Conservation (phyloP, 2,329 filamentous ascomycete genomes). For the Lachnellula hyalina region DNA sequence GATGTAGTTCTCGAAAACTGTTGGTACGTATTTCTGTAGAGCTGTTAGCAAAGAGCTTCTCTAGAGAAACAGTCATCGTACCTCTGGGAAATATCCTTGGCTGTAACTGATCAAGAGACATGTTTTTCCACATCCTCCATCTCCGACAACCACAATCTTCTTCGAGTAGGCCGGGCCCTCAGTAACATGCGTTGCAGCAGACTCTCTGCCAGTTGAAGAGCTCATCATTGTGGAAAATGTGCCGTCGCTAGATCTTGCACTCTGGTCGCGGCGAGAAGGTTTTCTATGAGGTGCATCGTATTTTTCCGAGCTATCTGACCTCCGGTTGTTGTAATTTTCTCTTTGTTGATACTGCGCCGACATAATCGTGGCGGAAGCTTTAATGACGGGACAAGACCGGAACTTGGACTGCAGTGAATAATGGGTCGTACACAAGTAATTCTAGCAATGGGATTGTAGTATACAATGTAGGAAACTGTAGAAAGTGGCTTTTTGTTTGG, state of each 20-base stretch:
- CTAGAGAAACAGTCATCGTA: conserved; percentile 36
- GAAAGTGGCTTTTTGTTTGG: conserved; percentile 5
- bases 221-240: conserved; percentile 82
- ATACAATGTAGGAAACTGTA: conserved; percentile 6
- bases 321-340: conserved; percentile 23
- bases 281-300: conserved; percentile 28
- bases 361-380: conserved; percentile 14
- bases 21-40: conserved; percentile 94
- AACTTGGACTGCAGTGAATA: conserved; percentile 1
- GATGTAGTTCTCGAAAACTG: conserved; percentile 99
- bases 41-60: conserved; percentile 3
- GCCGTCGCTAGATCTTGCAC: conserved; percentile 69
- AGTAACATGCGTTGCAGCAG: conserved; percentile 77
- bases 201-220: conserved; percentile 66
- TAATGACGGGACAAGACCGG: not conserved
- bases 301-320: conserved; percentile 29
- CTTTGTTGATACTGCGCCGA: conserved; percentile 29
- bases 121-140: conserved; percentile 97
- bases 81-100: conserved; percentile 98
- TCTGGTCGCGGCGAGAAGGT: conserved; percentile 29
- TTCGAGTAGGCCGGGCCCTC: conserved; percentile 93
- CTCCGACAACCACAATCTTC: conserved; percentile 98
- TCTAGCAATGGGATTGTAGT: conserved; percentile 11
- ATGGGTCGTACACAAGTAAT: conserved; percentile 3
- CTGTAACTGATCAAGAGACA: conserved; percentile 98